Evolutionary conservation across 2,329 filamentous ascomycete genomes (phyloP).

Genomic region (Aureobasidium sp.): DNA sequence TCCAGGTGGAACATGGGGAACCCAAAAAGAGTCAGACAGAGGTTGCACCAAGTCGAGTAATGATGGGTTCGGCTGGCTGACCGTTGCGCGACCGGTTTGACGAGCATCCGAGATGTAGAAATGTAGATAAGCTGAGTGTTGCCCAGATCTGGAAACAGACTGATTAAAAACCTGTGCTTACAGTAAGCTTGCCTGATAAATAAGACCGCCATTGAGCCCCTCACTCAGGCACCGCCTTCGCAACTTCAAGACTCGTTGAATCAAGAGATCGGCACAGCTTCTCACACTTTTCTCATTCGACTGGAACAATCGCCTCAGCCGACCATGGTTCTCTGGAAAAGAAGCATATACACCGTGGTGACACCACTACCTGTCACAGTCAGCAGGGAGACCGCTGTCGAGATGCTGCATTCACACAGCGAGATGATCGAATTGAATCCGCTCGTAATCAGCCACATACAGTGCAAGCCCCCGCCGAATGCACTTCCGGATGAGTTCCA

Average conservation of each 20-base stretch:
- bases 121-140: not conserved
- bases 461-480: conserved; percentile 58
- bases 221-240: not conserved
- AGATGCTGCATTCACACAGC: conserved; percentile 67
- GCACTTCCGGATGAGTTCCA: conserved; percentile 62
- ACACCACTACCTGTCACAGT: conserved; percentile 66
- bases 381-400: conserved; percentile 60
- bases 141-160: not conserved
- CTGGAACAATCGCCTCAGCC: no score
- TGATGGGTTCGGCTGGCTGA: not conserved
- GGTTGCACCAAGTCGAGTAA: not conserved
- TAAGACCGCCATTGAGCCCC: not conserved
- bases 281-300: not conserved
- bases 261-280: no score
- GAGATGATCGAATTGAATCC: conserved; percentile 88
- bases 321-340: conserved; percentile 53
- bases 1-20: conserved; percentile 3
- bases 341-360: conserved; percentile 65
- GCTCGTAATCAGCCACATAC: conserved; percentile 63
- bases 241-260: not conserved
- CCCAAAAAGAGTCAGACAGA: not conserved
- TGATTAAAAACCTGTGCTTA: not conserved
- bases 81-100: not conserved
- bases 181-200: not conserved
- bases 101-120: no score